Conservation (phyloP, 179 eudicot genomes). For the Drosera spatulata region DNA sequence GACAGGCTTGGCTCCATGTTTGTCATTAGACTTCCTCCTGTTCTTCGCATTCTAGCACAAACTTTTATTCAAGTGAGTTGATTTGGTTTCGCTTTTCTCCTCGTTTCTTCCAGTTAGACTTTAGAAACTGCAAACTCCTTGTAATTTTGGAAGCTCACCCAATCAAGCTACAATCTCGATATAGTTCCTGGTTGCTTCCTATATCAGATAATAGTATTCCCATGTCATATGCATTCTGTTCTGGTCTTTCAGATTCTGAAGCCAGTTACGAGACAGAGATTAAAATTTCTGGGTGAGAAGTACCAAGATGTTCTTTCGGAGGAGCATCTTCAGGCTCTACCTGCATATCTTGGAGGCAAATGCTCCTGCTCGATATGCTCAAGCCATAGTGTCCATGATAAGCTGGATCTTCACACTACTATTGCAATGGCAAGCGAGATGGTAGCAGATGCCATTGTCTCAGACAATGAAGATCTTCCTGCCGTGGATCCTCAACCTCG, state of each 20-base stretch:
- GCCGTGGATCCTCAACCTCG: constrained; percentile 16
- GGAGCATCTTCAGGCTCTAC: constrained; percentile 45
- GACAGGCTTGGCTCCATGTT: constrained; percentile 53
- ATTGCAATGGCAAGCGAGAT: constrained; percentile 7
- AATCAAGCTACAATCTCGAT: too few relatives aligned
- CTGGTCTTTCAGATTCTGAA: constrained; percentile 43
- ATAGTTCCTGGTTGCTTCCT: too few relatives aligned
- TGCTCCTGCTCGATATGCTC: constrained; percentile 53
- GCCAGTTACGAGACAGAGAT: constrained; percentile 55
- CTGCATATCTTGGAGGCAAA: constrained; percentile 58
- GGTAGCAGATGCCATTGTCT: constrained; percentile 11
- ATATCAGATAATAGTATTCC: too few relatives aligned
- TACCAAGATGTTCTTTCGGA: constrained; percentile 35
- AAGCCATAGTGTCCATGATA: constrained; percentile 13
- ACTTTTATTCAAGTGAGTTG: constrained; percentile 63
- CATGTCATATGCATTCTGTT: neutral
- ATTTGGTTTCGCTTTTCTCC: neutral
- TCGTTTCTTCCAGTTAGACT: neutral
- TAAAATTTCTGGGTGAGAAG: constrained; percentile 50
- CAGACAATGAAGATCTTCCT: constrained; percentile 17
- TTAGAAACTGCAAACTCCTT: too few relatives aligned
- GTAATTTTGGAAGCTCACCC: too few relatives aligned
- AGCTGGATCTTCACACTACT: constrained; percentile 5
- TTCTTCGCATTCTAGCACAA: constrained; percentile 56
- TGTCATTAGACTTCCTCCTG: constrained; percentile 62